Evolutionary conservation across 176 grass and related monocot species (phyloP).

Genomic region (Triticum aestivum): IWGSC_CS_RefSeq_v2.1 NC_057814.1:225999445-225999944

Average conservation of each 20-base stretch:
- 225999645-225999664: conserved; percentile 48
- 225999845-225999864: conserved; percentile 35
- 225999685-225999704: conserved; percentile 19
- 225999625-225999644: conserved; percentile 41
- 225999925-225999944: neutral
- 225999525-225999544: conserved; percentile 24
- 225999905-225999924: no score
- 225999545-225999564: conserved; percentile 26
- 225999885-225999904: no score
- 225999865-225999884: conserved; percentile 3
- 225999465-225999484: conserved; percentile 49
- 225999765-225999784: conserved; percentile 37
- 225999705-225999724: conserved; percentile 7
- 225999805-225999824: neutral
- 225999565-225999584: conserved; percentile 37
- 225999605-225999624: conserved; percentile 51
- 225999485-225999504: conserved; percentile 48
- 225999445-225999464: conserved; percentile 38
- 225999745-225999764: conserved; percentile 27
- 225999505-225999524: conserved; percentile 8
- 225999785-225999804: conserved; percentile 40
- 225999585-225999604: conserved; percentile 30
- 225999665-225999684: conserved; percentile 39
- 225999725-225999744: conserved; percentile 32
- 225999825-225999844: neutral